phyloP scores from a whole-genome alignment of 2,329 filamentous ascomycete genomes.

The Onygena corvina region DNA sequence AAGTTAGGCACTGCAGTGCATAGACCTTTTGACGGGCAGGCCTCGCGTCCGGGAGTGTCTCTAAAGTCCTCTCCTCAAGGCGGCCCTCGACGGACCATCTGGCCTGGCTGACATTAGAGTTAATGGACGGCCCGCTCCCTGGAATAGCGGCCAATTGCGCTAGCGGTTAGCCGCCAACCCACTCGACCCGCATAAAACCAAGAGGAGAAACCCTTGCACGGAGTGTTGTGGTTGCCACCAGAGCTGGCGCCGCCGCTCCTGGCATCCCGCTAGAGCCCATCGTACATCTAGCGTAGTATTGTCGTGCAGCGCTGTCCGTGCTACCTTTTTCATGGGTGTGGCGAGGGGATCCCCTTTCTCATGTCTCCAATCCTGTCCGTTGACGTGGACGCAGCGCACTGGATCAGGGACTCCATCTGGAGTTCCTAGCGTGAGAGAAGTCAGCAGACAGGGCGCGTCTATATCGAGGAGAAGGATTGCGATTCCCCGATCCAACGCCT shows the following conservation, averaged over 20 bases:
- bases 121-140: constrained; percentile 4
- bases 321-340: constrained; percentile 5
- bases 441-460: neutral
- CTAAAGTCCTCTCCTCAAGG: too few species aligned
- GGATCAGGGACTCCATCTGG: neutral
- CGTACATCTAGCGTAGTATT: neutral
- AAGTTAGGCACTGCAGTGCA: too few species aligned
- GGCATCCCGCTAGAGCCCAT: neutral
- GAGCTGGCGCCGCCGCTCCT: neutral
- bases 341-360: neutral
- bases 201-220: neutral
- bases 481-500: neutral
- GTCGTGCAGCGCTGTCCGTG: neutral
- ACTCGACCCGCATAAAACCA: constrained; percentile 2
- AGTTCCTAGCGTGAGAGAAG: neutral
- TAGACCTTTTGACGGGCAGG: too few species aligned
- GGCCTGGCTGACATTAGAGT: constrained; percentile 3
- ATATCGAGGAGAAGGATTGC: neutral
- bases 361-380: neutral
- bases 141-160: constrained; percentile 1
- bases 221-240: constrained; percentile 1
- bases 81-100: too few species aligned
- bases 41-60: neutral
- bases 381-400: neutral
- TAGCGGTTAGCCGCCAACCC: constrained; percentile 4